A percentile compares a stretch with the other conserved stretches of the same genome.
Evolutionary conservation across 306 rosid species (phyloP).

Genomic region (barrel medic (Medicago truncatula)): MtrunA17r5.0-ANR NC_053049.1:14206001-14206500

Average conservation of each 20-base stretch:
- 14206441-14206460: no score
- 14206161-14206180: background rate
- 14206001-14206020: no score
- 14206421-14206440: no score
- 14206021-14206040: background rate
- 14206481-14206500: no score
- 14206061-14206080: no score
- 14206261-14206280: background rate
- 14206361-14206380: constrained; percentile 30
- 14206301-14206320: constrained; percentile 40
- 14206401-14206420: no score
- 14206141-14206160: no score
- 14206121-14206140: no score
- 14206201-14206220: background rate
- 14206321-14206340: constrained; percentile 75
- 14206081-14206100: background rate
- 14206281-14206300: background rate
- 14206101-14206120: no score
- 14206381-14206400: background rate
- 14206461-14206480: no score
- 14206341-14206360: constrained; percentile 52
- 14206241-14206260: background rate
- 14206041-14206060: background rate
- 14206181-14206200: background rate
- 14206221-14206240: background rate